Evolutionary conservation across 495 filamentous ascomycete species (phyloP).

Genomic region (Lepidopterella palustris): DNA sequence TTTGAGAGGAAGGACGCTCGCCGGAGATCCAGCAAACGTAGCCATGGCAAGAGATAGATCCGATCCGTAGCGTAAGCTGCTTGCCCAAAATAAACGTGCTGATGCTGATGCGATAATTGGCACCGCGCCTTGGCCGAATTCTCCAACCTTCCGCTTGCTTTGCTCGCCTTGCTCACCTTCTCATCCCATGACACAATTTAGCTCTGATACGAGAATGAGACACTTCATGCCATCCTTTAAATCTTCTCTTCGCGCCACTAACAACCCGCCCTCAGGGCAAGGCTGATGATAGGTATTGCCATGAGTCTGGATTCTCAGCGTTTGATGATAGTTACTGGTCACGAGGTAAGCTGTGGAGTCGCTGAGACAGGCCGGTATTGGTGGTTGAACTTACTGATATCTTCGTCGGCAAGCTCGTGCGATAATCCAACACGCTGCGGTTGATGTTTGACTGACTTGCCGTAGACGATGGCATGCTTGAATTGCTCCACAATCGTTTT

Average conservation of each 20-base stretch:
- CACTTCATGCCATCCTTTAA: constrained; percentile 26
- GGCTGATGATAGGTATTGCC: constrained; percentile 7
- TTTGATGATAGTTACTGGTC: constrained; percentile 86
- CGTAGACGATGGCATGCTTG: constrained; percentile 91
- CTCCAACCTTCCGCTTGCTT: constrained; percentile 10
- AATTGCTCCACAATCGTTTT: constrained; percentile 94
- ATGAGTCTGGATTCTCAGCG: constrained; percentile 50
- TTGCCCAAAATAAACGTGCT: constrained; percentile 22
- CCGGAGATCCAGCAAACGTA: background rate
- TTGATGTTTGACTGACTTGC: constrained; percentile 96
- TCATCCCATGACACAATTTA: constrained; percentile 12
- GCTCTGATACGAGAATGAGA: constrained; percentile 24
- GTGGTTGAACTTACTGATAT: constrained; percentile 69
- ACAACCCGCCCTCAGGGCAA: constrained; percentile 8
- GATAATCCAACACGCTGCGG: constrained; percentile 88
- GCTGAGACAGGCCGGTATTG: background rate
- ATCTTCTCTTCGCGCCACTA: constrained; percentile 21
- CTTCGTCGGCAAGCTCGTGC: constrained; percentile 91
- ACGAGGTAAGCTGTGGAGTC: constrained; percentile 36
- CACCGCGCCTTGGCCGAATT: constrained; percentile 17
- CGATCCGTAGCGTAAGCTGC: constrained; percentile 22
- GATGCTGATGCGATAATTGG: constrained; percentile 23
- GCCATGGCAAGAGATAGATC: constrained; percentile 23
- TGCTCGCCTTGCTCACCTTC: constrained; percentile 17
- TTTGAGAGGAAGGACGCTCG: constrained; percentile 6